Evolutionary conservation across 2,329 filamentous ascomycete genomes (phyloP), one percentile per base, ranked within the genome.

Genomic region (Boeremia lycopersici): DNA sequence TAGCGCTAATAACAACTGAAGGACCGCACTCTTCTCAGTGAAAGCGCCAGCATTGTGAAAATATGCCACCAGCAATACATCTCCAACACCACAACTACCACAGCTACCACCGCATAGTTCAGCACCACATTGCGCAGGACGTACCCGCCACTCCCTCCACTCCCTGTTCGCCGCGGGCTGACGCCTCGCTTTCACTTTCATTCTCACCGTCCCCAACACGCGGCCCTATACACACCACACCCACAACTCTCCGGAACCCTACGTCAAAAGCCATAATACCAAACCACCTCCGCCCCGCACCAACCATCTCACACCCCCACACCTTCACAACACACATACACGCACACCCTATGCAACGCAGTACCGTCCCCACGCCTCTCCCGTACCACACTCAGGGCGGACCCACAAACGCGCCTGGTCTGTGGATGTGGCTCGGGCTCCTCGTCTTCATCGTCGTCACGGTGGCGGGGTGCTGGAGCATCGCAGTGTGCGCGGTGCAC

Each of bases 41-140:
- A 23, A 23, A 23, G 19, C 5, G 19, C 19, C 19, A 23, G 4
- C 15, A 10, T 17, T 7, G 17, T 28, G 15, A 11, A 13, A 30
- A 13, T 17, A 42, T 53, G 49, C 25, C 43, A 13, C 49, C 42
- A 29, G 49, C 49, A 13, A 38, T n/a, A 11, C 36, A 42, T 13
- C 38, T 17, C 34, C 6, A 11, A 17, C 6, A 15, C n/a, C 6
- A 13, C 31, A n/a, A 36, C 34, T 19, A 25, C 7, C 25, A 47
- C 4, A 10, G 11, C 17, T 3, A 29, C 6, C 31, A 19, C 11
- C 23, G 2, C 12, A 23, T 34, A 5, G 9, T 15, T n/a, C 2
- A n/a, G 35, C 9, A 11, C 23, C 10, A 40, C 33, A 10, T 45
- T 41, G 1, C 5, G 17, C 19, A 29, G 15, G 42, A 29, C 11